phyloP scores from a whole-genome alignment of 257 asterid species.

The Solanum bulbocastanum region DNA sequence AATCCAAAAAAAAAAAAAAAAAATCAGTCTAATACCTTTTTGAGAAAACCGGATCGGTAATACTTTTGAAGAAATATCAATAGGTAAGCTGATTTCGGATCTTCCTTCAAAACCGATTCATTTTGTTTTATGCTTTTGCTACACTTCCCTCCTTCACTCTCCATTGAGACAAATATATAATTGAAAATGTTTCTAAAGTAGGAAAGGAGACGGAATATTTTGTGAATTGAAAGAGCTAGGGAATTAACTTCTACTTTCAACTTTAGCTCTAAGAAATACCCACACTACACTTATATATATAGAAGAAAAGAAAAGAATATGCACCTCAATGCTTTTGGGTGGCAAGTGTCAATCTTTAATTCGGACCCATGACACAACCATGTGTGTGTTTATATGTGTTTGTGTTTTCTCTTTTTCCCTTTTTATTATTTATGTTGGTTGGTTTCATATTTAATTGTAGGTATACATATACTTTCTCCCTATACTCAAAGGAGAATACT shows the following conservation, averaged over 20 bases:
- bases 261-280: not conserved
- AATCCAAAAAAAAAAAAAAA: not conserved
- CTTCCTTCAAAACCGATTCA: slow-evolving; percentile 3
- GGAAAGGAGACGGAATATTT: not conserved
- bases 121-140: not conserved
- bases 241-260: not conserved
- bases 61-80: slow-evolving; percentile 10
- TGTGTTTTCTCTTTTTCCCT: not conserved
- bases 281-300: not conserved
- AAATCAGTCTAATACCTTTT: slow-evolving; percentile 19
- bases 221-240: not conserved
- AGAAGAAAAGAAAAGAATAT: not conserved
- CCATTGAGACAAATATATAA: slow-evolving; percentile 15
- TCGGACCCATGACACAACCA: not conserved
- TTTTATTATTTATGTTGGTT: too few relatives aligned
- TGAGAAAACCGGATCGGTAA: slow-evolving; percentile 32
- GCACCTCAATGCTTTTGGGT: not conserved
- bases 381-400: not conserved
- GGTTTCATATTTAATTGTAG: not conserved
- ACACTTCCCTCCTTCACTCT: not conserved
- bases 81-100: not conserved
- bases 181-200: not conserved
- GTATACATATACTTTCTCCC: not conserved
- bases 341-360: not conserved
- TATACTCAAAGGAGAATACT: not conserved